A percentile compares a stretch with the other conserved stretches of the same genome.
phyloP scores from a whole-genome alignment of 2,329 filamentous ascomycete species.

The Aspergillus novofumigatus region DNA sequence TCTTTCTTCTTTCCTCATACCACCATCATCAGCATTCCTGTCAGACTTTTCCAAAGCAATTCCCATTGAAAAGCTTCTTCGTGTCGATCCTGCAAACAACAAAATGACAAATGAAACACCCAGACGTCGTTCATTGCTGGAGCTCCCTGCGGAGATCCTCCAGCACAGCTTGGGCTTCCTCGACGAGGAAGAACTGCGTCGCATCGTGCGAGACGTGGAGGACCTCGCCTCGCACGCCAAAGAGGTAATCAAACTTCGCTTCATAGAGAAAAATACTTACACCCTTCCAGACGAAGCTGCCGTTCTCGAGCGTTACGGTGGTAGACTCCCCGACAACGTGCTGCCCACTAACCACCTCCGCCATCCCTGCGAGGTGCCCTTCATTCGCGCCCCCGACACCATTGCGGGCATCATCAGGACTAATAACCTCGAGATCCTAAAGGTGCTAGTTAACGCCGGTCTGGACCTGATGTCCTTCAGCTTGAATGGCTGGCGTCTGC shows the following conservation, averaged over 20 bases:
- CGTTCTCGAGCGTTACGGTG: neutral
- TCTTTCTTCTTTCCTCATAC: too few relatives aligned
- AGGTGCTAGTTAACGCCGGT: neutral
- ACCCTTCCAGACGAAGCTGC: neutral
- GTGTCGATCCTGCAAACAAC: too few relatives aligned
- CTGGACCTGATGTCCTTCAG: neutral
- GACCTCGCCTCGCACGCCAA: neutral
- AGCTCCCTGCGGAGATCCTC: neutral
- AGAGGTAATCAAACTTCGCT: neutral
- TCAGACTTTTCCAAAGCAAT: too few relatives aligned
- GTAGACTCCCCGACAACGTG: neutral
- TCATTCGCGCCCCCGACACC: neutral
- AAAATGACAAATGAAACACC: neutral
- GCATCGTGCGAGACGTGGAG: neutral
- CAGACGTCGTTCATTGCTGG: neutral
- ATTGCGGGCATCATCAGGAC: neutral
- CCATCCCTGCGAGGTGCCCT: neutral
- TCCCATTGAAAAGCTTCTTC: too few relatives aligned
- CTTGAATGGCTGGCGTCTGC: neutral
- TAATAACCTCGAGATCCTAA: neutral
- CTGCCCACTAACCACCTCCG: neutral
- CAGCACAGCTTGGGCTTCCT: neutral
- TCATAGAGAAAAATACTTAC: neutral
- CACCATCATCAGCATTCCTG: too few relatives aligned
- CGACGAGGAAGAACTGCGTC: neutral